These are phyloP conservation scores for Populus hybrid DNA, from an alignment of 441 rosid genomes.

Conservation along the genomic window DNA sequence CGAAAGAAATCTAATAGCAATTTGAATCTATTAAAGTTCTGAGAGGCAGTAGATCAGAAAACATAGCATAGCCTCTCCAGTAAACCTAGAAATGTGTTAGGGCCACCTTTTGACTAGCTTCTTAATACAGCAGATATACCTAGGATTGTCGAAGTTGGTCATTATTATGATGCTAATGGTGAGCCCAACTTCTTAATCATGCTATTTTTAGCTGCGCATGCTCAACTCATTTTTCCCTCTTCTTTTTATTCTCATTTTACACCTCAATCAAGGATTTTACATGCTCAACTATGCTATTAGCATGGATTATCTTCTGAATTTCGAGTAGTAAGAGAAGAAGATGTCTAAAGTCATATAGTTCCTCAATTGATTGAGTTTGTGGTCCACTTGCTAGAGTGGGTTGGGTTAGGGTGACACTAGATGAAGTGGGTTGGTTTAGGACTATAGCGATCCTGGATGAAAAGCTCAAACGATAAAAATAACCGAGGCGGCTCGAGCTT, in stretches of 20 bases:
- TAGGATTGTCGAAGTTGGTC: not conserved
- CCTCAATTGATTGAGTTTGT: slow-evolving; percentile 46
- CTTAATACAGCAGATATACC: not conserved
- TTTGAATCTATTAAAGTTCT: not conserved
- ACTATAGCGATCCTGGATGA: too few species aligned
- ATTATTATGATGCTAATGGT: not conserved
- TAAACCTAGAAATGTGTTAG: not conserved
- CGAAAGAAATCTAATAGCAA: not conserved
- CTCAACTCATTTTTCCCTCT: not conserved
- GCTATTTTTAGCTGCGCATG: not conserved
- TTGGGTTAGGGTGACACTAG: slow-evolving; percentile 36
- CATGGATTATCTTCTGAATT: slow-evolving; percentile 53
- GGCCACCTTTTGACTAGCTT: not conserved
- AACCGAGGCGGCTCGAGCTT: too few species aligned
- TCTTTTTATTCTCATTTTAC: too few species aligned
- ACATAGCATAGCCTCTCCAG: not conserved
- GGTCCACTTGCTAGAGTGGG: slow-evolving; percentile 73
- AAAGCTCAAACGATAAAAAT: too few species aligned
- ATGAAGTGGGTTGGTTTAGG: too few species aligned
- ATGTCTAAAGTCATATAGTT: slow-evolving; percentile 30
- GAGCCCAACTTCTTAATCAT: not conserved
- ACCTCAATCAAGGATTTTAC: not conserved
- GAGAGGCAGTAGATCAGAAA: too few species aligned
- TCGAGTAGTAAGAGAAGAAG: slow-evolving; percentile 32
- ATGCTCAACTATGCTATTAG: not conserved